phyloP scores from a whole-genome alignment of 129 eudicot species.

The Chrysanthemum makinoi region DNA sequence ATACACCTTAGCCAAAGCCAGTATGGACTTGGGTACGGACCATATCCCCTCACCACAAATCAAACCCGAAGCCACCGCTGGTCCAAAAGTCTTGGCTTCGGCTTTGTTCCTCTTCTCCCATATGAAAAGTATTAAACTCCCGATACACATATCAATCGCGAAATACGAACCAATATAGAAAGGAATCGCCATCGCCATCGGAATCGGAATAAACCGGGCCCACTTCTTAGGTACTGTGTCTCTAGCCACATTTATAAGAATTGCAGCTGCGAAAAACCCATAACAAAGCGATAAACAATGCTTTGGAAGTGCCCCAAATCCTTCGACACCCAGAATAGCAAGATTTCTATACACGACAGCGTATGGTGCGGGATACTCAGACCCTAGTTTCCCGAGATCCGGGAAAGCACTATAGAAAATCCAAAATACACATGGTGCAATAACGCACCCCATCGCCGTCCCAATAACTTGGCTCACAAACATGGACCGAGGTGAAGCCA shows the following conservation, averaged over 20 bases:
- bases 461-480: constrained; percentile 69
- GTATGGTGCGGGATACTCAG: constrained; percentile 66
- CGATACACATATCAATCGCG: constrained; percentile 70
- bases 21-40: constrained; percentile 59
- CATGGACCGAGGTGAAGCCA: constrained; percentile 79
- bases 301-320: constrained; percentile 58
- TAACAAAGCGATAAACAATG: constrained; percentile 49
- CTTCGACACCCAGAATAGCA: constrained; percentile 63
- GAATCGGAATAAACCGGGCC: constrained; percentile 53
- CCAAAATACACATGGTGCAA: constrained; percentile 74
- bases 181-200: constrained; percentile 77
- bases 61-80: constrained; percentile 72
- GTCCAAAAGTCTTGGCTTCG: constrained; percentile 41
- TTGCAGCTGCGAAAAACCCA: constrained; percentile 40
- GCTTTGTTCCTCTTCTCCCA: constrained; percentile 50
- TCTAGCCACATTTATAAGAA: constrained; percentile 36
- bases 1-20: constrained; percentile 46
- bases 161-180: constrained; percentile 58
- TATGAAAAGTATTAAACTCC: constrained; percentile 51
- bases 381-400: constrained; percentile 37
- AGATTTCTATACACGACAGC: constrained; percentile 57
- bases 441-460: constrained; percentile 68
- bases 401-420: constrained; percentile 58
- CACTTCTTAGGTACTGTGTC: constrained; percentile 26
- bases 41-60: constrained; percentile 73